These are phyloP conservation scores for Zelopaecilomyces penicillatus DNA, from an alignment of 2,329 filamentous ascomycete species.

Conservation along the genomic window DNA sequence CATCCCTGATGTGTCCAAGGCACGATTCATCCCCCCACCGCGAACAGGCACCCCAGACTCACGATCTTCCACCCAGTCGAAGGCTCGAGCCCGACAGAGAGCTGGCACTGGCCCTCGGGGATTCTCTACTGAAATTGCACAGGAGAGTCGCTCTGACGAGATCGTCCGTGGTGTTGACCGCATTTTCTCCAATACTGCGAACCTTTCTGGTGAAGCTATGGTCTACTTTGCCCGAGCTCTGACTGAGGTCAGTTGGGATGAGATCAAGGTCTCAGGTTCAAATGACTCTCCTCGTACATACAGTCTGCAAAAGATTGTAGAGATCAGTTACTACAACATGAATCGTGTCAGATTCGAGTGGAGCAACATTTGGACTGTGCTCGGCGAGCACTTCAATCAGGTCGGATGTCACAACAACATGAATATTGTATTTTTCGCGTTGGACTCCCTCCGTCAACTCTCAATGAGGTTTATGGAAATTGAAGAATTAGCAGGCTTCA, in stretches of 20 bases:
- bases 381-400: slow-evolving; percentile 98
- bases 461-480: slow-evolving; percentile 99
- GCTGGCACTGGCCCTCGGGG: slow-evolving; percentile 53
- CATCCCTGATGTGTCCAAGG: slow-evolving; percentile 84
- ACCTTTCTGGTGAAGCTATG: slow-evolving; percentile 87
- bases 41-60: slow-evolving; percentile 47
- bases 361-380: slow-evolving; percentile 93
- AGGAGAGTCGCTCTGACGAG: slow-evolving; percentile 86
- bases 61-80: slow-evolving; percentile 59
- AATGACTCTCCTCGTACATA: slow-evolving; percentile 95
- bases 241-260: slow-evolving; percentile 96
- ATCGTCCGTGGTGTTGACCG: slow-evolving; percentile 88
- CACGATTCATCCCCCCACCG: slow-evolving; percentile 57
- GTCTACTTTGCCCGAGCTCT: slow-evolving; percentile 88
- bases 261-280: slow-evolving; percentile 93
- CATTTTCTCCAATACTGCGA: slow-evolving; percentile 94
- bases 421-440: slow-evolving; percentile 91
- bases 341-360: slow-evolving; percentile 95
- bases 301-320: slow-evolving; percentile 94
- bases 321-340: slow-evolving; percentile 99
- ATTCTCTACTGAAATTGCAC: slow-evolving; percentile 71
- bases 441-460: slow-evolving; percentile 89
- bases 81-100: slow-evolving; percentile 37
- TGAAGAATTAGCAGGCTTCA: slow-evolving; percentile 95
- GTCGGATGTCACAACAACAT: slow-evolving; percentile 96